Evolutionary conservation across 495 filamentous ascomycete genomes (phyloP).

Genomic region (Pseudomonodictys pantanalensis): DNA sequence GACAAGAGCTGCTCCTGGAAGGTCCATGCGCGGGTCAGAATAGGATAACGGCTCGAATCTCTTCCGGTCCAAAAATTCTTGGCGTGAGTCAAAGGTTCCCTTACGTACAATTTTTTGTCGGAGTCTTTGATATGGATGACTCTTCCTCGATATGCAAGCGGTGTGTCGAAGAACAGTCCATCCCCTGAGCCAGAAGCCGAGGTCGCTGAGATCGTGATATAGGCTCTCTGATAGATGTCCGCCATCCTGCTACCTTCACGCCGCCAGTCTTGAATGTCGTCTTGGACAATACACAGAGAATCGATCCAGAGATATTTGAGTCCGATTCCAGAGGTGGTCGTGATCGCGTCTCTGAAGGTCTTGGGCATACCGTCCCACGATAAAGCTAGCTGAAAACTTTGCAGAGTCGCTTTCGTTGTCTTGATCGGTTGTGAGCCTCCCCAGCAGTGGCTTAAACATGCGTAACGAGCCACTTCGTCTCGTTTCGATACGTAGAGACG

Average conservation of each 20-base stretch:
- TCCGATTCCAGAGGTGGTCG: neutral
- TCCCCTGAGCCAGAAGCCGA: neutral
- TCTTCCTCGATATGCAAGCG: neutral
- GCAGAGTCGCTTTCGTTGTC: conserved; percentile 1
- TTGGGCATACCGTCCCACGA: conserved; percentile 6
- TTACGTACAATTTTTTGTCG: neutral
- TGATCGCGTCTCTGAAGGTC: conserved; percentile 20
- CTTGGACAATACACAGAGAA: conserved; percentile 22
- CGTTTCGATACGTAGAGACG: neutral
- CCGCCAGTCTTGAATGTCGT: conserved; percentile 19
- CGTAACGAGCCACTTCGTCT: conserved; percentile 1
- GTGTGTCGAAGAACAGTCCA: neutral
- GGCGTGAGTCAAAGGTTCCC: neutral
- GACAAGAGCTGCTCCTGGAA: conserved; percentile 34
- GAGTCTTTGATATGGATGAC: neutral
- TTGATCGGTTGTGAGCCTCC: neutral
- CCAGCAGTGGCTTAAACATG: conserved; percentile 25
- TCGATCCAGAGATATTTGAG: conserved; percentile 28
- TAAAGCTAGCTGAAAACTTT: neutral
- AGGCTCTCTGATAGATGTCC: conserved; percentile 2
- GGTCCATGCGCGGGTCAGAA: conserved; percentile 29
- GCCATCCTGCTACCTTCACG: conserved; percentile 22
- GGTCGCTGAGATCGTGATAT: conserved; percentile 23
- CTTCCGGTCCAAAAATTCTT: neutral
- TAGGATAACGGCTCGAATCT: conserved; percentile 10